phyloP scores from a whole-genome alignment of 2,329 filamentous ascomycete species.

The Diaporthe citrichinensis region DNA sequence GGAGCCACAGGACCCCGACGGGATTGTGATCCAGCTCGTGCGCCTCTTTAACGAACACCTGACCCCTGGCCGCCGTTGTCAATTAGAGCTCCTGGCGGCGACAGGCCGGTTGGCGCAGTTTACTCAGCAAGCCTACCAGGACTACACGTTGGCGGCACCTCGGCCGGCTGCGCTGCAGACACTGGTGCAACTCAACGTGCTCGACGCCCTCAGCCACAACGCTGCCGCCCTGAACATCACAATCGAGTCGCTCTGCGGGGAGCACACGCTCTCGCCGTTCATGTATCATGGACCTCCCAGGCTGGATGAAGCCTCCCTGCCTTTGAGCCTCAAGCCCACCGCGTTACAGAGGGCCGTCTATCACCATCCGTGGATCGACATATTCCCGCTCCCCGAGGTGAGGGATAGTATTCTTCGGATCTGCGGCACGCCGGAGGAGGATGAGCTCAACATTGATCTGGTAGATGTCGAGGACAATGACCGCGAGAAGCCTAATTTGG shows the following conservation, averaged over 20 bases:
- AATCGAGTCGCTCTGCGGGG: slow-evolving; percentile 11
- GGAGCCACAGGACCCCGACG: not conserved
- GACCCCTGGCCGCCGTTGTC: not conserved
- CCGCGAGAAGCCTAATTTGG: not conserved
- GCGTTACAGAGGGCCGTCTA: not conserved
- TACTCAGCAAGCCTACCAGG: not conserved
- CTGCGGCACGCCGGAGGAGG: not conserved
- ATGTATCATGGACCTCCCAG: not conserved
- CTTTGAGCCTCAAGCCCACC: not conserved
- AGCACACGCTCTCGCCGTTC: slow-evolving; percentile 8
- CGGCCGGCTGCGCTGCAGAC: slow-evolving; percentile 13
- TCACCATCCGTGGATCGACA: slow-evolving; percentile 11
- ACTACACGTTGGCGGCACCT: not conserved
- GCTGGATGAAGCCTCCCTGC: not conserved
- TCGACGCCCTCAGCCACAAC: slow-evolving; percentile 2
- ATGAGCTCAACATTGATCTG: slow-evolving; percentile 15
- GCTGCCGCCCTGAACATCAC: not conserved
- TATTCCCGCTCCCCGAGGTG: slow-evolving; percentile 18
- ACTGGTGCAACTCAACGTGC: slow-evolving; percentile 6
- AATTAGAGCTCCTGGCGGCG: not conserved
- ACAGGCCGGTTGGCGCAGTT: not conserved
- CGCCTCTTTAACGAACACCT: not conserved
- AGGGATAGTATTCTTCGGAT: slow-evolving; percentile 7
- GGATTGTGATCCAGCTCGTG: not conserved
- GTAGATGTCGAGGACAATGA: not conserved